Evolutionary conservation across 202 grass and related monocot species (phyloP).

Genomic region (Saccharum hybrid): DNA sequence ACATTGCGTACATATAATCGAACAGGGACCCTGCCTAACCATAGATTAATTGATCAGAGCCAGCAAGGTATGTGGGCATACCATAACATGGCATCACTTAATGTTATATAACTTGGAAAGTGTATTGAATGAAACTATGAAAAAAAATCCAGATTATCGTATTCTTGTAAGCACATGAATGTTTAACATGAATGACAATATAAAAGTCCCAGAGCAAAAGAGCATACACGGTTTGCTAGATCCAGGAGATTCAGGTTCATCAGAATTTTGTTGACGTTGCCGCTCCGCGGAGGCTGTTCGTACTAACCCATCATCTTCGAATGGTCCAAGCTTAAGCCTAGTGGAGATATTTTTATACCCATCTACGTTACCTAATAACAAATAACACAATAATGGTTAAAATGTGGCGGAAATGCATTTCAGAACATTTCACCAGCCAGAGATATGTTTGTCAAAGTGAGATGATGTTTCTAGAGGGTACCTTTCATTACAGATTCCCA

Average conservation of each 20-base stretch:
- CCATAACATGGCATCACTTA: neutral
- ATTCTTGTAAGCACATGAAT: neutral
- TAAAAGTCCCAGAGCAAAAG: slow-evolving; percentile 34
- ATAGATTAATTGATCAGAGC: slow-evolving; percentile 54
- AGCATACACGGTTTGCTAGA: slow-evolving; percentile 65
- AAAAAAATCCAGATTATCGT: slow-evolving; percentile 24
- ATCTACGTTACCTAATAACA: slow-evolving; percentile 72
- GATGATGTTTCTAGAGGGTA: slow-evolving; percentile 41
- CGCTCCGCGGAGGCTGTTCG: slow-evolving; percentile 34
- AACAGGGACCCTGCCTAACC: slow-evolving; percentile 95
- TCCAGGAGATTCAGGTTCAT: slow-evolving; percentile 78
- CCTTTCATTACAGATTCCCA: slow-evolving; percentile 97
- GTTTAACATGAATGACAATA: neutral
- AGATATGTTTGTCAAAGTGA: neutral
- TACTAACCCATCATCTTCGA: slow-evolving; percentile 66
- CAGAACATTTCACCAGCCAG: neutral
- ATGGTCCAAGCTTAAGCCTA: slow-evolving; percentile 84
- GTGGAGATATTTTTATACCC: slow-evolving; percentile 69
- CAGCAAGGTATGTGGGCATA: slow-evolving; percentile 13
- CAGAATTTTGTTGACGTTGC: slow-evolving; percentile 67
- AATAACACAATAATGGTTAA: slow-evolving; percentile 43
- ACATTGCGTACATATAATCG: slow-evolving; percentile 77
- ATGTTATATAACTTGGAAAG: slow-evolving; percentile 25
- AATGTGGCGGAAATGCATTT: neutral
- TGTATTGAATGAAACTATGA: neutral